phyloP scores from a whole-genome alignment of 805 yeast species.

The Huiozyma naganishii region DNA sequence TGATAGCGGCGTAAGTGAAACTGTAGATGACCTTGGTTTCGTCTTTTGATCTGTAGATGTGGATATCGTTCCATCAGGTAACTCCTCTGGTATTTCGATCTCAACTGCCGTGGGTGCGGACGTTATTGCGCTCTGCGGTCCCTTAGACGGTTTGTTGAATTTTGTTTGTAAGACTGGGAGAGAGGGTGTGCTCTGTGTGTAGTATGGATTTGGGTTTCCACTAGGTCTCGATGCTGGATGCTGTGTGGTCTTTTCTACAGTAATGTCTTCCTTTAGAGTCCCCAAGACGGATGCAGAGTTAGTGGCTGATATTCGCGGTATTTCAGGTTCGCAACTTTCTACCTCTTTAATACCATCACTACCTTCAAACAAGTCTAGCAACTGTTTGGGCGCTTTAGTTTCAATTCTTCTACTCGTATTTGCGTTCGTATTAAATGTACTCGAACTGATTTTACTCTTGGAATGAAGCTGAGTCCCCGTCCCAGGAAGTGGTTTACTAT shows the following conservation, averaged over 20 bases:
- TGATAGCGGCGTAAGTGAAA: slow-evolving; percentile 16
- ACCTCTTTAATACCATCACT: slow-evolving; percentile 24
- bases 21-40: slow-evolving; percentile 27
- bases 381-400: slow-evolving; percentile 55
- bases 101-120: slow-evolving; percentile 47
- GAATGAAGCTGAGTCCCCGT: slow-evolving; percentile 20
- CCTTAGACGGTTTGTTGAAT: slow-evolving; percentile 14
- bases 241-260: not conserved
- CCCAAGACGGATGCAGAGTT: slow-evolving; percentile 10
- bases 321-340: slow-evolving; percentile 10
- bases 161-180: slow-evolving; percentile 23
- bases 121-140: slow-evolving; percentile 22
- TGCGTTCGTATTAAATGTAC: slow-evolving; percentile 18
- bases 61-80: slow-evolving; percentile 20
- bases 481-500: slow-evolving; percentile 14
- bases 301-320: slow-evolving; percentile 11
- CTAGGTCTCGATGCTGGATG: slow-evolving; percentile 12
- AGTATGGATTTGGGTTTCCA: slow-evolving; percentile 8
- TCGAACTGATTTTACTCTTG: slow-evolving; percentile 11
- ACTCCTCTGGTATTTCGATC: slow-evolving; percentile 52
- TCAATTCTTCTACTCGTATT: slow-evolving; percentile 22
- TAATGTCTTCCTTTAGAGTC: slow-evolving; percentile 7
- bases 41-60: slow-evolving; percentile 11
- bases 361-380: slow-evolving; percentile 60
- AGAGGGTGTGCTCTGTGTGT: slow-evolving; percentile 23